A percentile compares a stretch with the other conserved stretches of the same genome.
Conservation (phyloP, 371 early-diverging fungal species). For the Apophysomyces sp. region DNA sequence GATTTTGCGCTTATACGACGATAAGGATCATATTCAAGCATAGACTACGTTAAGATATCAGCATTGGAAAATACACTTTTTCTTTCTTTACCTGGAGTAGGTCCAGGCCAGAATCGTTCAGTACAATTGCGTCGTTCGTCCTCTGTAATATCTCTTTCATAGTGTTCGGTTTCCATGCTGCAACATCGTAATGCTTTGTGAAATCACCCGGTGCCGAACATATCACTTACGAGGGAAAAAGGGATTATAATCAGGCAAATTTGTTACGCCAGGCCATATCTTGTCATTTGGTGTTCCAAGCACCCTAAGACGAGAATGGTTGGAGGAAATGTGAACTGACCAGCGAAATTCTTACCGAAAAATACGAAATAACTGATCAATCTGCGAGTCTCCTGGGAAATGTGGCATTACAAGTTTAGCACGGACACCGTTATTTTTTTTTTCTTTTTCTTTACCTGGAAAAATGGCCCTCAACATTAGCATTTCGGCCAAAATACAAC, state of each 20-base stretch:
- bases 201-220: background rate
- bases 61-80: background rate
- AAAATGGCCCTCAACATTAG: conserved; percentile 79
- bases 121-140: background rate
- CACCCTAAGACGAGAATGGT: conserved; percentile 23
- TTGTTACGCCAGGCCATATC: conserved; percentile 87
- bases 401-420: background rate
- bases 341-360: conserved; percentile 54
- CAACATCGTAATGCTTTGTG: background rate
- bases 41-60: conserved; percentile 8
- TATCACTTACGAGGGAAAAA: conserved; percentile 21
- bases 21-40: conserved; percentile 30
- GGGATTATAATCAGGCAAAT: conserved; percentile 53
- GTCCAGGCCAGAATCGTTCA: conserved; percentile 15
- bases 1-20: conserved; percentile 25
- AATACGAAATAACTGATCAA: conserved; percentile 94
- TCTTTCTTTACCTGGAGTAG: conserved; percentile 16
- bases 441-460: conserved; percentile 39
- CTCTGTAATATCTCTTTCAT: conserved; percentile 4
- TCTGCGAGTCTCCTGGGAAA: conserved; percentile 85
- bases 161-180: conserved; percentile 22
- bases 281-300: conserved; percentile 93
- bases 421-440: background rate
- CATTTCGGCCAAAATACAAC: conserved; percentile 98
- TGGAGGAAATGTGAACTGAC: background rate